Base-by-base conservation (phyloP, 495 filamentous ascomycete genomes). In the Aspergillus kassunensis region DNA sequence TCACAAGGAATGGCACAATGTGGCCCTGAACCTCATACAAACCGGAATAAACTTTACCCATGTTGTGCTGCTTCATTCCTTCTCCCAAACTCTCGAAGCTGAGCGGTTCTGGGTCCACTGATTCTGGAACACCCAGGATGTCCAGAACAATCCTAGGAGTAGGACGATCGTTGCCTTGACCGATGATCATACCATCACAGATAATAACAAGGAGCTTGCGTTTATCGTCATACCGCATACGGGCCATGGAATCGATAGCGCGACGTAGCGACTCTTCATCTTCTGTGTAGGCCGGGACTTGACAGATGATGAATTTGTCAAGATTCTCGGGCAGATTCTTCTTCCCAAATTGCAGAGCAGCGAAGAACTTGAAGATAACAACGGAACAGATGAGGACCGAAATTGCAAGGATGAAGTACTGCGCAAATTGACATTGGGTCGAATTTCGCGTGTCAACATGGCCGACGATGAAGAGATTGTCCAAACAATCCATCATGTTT, bases 161-260 rank as follows among this genome's bases (percentile, higher is more conserved):
- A 8, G 95, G 90, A 43, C 88, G 81, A 64, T 99, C 93, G 67
- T 99, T 99, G 57, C 93, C 93, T 72, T 96, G 91, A 53, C 93
- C 93, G 55, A 99, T 92, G 71, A 99, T 97, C 92, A 99, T 97
- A 73, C 93, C 93, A 64, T 99, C 93, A 61, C 93, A 99, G 51
- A 99, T 79, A 41, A 99, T 79, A 52, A 96, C 84, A 41, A 99
- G 74, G 10, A 99, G 79, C 72, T 99, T 99, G 57, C 93, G 88
- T 72, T 97, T 97, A 70, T 99, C 91, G 61, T 99, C 93, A 66
- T 99, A 99, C 48, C 81, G 80, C 91, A 99, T 96, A 53, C 91
- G 82, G 16, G 93, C 91, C 55, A 90, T 88, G 1, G 93, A 97
- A 68, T 99, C 93, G 61, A 99, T 93, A 54, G 92, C 95, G 73